These are phyloP conservation scores for Erodium maritimum DNA, from an alignment of 345 rosid genomes.

Conservation along the genomic window DNA sequence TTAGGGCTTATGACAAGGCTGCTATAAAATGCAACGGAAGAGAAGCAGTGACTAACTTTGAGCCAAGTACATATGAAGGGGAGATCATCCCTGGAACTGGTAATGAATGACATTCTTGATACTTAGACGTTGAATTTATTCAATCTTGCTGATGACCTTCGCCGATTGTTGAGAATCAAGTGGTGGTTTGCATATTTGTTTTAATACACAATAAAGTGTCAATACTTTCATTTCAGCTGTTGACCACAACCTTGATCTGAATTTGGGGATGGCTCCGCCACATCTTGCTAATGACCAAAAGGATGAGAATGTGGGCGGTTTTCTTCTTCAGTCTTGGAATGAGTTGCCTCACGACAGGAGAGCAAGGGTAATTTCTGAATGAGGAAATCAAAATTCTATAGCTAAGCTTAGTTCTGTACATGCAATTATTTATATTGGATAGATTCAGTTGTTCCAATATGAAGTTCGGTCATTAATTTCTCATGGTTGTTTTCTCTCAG, in stretches of 20 bases:
- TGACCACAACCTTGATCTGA: conserved; percentile 35
- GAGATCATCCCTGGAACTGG: conserved; percentile 23
- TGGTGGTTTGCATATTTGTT: background rate
- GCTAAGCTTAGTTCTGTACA: background rate
- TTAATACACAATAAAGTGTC: conserved; percentile 1
- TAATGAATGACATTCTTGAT: conserved; percentile 18
- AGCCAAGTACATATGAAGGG: conserved; percentile 47
- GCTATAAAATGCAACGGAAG: conserved; percentile 72
- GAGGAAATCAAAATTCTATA: background rate
- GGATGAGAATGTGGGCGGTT: conserved; percentile 11
- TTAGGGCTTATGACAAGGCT: conserved; percentile 92
- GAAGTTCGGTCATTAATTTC: too few relatives aligned
- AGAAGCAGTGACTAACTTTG: conserved; percentile 93
- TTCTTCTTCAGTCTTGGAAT: conserved; percentile 12
- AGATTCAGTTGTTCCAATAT: too few relatives aligned
- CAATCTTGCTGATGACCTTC: background rate
- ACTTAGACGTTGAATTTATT: background rate
- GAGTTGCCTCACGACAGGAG: conserved; percentile 12
- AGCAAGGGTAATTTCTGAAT: conserved; percentile 17
- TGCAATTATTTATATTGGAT: too few relatives aligned
- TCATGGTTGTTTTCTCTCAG: conserved; percentile 12
- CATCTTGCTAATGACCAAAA: conserved; percentile 12
- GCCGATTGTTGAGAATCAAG: background rate
- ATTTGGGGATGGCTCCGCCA: conserved; percentile 48
- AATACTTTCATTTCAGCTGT: conserved; percentile 20